These are phyloP conservation scores for Sarocladium brachiariae DNA, from an alignment of 2,329 filamentous ascomycete genomes.

Conservation along the genomic window DNA sequence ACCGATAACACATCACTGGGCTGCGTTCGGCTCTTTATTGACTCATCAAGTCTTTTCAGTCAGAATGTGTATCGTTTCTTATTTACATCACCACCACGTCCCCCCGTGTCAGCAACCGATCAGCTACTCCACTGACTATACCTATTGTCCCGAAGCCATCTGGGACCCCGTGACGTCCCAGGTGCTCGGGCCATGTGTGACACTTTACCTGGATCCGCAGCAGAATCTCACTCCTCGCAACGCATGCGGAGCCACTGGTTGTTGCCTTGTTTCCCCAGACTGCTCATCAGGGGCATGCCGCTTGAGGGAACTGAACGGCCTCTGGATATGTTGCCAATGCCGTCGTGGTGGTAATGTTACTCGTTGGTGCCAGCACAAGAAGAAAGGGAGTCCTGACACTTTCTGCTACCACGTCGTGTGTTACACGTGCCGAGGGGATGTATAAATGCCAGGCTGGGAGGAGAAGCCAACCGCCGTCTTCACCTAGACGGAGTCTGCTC, in stretches of 20 bases:
- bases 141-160: slow-evolving; percentile 33
- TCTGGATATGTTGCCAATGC: slow-evolving; percentile 46
- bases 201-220: slow-evolving; percentile 8
- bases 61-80: slow-evolving; percentile 43
- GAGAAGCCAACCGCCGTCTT: too few species aligned
- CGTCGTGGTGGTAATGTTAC: slow-evolving; percentile 37
- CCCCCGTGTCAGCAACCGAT: slow-evolving; percentile 34
- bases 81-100: slow-evolving; percentile 44
- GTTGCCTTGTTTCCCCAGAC: slow-evolving; percentile 36
- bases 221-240: not conserved
- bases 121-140: slow-evolving; percentile 35
- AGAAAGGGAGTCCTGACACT: slow-evolving; percentile 39
- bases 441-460: not conserved
- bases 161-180: slow-evolving; percentile 22
- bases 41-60: too few species aligned
- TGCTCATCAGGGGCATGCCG: slow-evolving; percentile 43
- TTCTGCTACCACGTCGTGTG: slow-evolving; percentile 49
- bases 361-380: slow-evolving; percentile 37
- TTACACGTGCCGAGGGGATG: slow-evolving; percentile 32
- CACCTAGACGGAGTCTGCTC: too few species aligned
- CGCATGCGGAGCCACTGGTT: slow-evolving; percentile 20
- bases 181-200: slow-evolving; percentile 17
- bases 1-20: too few species aligned
- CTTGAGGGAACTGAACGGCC: slow-evolving; percentile 38
- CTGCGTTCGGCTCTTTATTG: too few species aligned